phyloP scores from a whole-genome alignment of 1,284 basidiomycete species.

The Apiotrichum gracile region DNA sequence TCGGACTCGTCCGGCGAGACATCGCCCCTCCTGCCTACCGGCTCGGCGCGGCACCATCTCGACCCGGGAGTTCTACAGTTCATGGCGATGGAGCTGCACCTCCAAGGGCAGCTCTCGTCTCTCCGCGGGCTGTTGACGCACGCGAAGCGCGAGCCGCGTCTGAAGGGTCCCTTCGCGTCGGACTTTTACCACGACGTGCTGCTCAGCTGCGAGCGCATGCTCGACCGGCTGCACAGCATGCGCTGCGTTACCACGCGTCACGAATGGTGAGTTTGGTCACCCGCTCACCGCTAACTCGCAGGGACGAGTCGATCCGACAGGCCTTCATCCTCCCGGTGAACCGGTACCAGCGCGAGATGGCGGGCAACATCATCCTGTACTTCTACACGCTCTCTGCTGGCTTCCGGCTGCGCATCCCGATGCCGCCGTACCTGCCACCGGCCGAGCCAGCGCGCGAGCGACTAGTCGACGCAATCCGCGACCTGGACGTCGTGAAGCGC shows the following conservation, averaged over 20 bases:
- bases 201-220: conserved; percentile 76
- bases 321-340: conserved; percentile 89
- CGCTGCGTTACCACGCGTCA: conserved; percentile 87
- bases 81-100: conserved; percentile 90
- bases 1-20: not conserved
- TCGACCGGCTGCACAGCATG: conserved; percentile 85
- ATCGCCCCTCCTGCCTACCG: conserved; percentile 7
- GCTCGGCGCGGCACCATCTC: conserved; percentile 27
- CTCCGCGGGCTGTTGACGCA: conserved; percentile 75
- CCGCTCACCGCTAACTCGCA: conserved; percentile 16
- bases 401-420: conserved; percentile 79
- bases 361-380: conserved; percentile 84
- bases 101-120: conserved; percentile 83
- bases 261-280: conserved; percentile 65
- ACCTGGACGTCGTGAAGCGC: conserved; percentile 70
- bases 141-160: conserved; percentile 83
- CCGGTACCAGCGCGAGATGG: conserved; percentile 75
- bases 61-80: conserved; percentile 60
- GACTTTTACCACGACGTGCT: conserved; percentile 75
- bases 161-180: conserved; percentile 88
- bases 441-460: conserved; percentile 73
- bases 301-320: conserved; percentile 53
- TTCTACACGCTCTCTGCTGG: conserved; percentile 82
- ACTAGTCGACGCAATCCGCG: conserved; percentile 74
- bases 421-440: conserved; percentile 91